Evolutionary conservation across 805 yeast species (phyloP), one percentile per base, ranked within the genome.

Genomic region (Yarrowia sp.): DNA sequence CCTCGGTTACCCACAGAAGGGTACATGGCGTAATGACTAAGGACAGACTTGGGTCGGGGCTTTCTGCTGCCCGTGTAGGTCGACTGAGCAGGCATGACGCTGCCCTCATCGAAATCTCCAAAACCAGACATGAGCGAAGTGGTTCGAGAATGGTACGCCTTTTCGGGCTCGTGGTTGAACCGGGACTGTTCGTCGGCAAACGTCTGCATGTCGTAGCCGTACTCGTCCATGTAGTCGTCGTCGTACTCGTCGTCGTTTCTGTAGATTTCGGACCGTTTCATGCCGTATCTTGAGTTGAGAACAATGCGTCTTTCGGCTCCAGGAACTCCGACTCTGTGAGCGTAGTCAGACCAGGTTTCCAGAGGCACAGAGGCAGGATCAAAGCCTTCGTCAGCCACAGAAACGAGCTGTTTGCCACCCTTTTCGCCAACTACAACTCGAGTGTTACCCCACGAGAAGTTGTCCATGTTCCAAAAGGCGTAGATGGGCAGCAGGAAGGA

Each of bases 401-500:
- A 70, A 14, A 78, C 73, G 7, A 73, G 71, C 66, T 82, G 84
- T 64, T 77, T 80, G 46, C 84, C 85, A 67, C 81, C 82, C 67
- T 79, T 80, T 59, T 80, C 86, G 19, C 83, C 86, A 7, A 79
- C 79, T 32, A 84, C 83, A 16, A 80, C 74, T 72, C 88, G 81
- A 9, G 88, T 84, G 67, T 83, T 85, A 70, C 88, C 88, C 88
- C 88, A 84, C 67, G 83, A 75, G 73, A 84, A 84, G 72, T 84
- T 84, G 70, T 84, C 88, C 77, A 83, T 84, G 69, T 85, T 82
- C 88, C 88, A 84, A 75, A 78, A 84, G 3, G 88, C 81, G 72
- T 84, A 84, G 46, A 79, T 75, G 5, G 88, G 88, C 66, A 84
- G 77, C 26, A 84, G 80, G 72, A 84, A 83, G 68, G 85, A 84